Evolutionary conservation across 208 protist species (phyloP).

Genomic region (Trypanosoma mega): DNA sequence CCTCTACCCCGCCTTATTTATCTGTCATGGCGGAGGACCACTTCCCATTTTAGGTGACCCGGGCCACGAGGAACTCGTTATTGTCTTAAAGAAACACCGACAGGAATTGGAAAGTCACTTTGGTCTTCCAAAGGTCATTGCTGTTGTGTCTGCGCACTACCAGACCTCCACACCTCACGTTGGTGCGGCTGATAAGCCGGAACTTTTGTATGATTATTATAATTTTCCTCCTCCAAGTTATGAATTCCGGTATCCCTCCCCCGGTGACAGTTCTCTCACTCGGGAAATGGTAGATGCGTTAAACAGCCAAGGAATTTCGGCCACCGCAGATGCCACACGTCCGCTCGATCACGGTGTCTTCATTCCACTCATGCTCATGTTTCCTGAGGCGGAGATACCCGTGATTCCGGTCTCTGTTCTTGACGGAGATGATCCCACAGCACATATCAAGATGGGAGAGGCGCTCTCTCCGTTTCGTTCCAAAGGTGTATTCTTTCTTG

Average conservation of each 20-base stretch:
- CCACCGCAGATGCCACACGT: conserved; percentile 36
- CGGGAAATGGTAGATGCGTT: conserved; percentile 34
- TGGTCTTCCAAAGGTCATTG: conserved; percentile 57
- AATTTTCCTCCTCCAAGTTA: conserved; percentile 85
- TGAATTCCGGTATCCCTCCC: conserved; percentile 63
- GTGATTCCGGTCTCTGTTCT: conserved; percentile 83
- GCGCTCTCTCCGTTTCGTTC: conserved; percentile 62
- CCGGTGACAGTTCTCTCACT: conserved; percentile 37
- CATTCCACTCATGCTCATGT: conserved; percentile 74
- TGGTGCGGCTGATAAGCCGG: conserved; percentile 23
- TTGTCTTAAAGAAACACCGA: conserved; percentile 36
- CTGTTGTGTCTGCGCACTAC: conserved; percentile 88
- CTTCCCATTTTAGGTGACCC: conserved; percentile 58
- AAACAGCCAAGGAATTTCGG: conserved; percentile 29
- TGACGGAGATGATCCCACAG: conserved; percentile 38
- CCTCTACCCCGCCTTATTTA: conserved; percentile 59
- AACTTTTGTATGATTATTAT: conserved; percentile 87
- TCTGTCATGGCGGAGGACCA: conserved; percentile 70
- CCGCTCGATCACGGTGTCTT: conserved; percentile 89
- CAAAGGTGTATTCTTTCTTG: conserved; percentile 79
- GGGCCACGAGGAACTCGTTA: conserved; percentile 32
- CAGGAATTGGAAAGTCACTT: conserved; percentile 31
- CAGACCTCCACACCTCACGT: conserved; percentile 43
- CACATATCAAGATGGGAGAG: conserved; percentile 73
- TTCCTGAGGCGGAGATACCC: conserved; percentile 84